Percentiles rank a stretch among this genome's conserved stretches.
phyloP scores from a whole-genome alignment of 2,329 filamentous ascomycete genomes.

The Colletotrichum sp. region DNA sequence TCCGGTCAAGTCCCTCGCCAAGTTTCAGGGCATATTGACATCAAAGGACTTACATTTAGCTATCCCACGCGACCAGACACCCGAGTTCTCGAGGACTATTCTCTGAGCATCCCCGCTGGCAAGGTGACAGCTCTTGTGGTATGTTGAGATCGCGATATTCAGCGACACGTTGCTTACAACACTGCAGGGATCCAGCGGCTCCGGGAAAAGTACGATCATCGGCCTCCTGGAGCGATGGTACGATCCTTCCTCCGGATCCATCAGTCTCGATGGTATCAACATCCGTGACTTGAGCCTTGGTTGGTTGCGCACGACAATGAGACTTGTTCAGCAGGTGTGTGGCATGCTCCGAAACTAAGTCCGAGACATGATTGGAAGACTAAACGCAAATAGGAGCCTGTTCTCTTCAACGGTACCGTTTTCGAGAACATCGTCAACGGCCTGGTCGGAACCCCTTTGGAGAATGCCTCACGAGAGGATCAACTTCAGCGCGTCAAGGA shows the following conservation, averaged over 20 bases:
- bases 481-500: slow-evolving; percentile 43
- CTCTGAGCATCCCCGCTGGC: slow-evolving; percentile 63
- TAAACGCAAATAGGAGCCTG: slow-evolving; percentile 25
- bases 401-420: slow-evolving; percentile 27
- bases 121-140: slow-evolving; percentile 70
- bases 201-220: slow-evolving; percentile 73
- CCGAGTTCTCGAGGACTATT: slow-evolving; percentile 67
- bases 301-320: slow-evolving; percentile 34
- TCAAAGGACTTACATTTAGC: slow-evolving; percentile 67
- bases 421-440: slow-evolving; percentile 28
- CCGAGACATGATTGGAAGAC: background rate
- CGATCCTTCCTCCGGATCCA: slow-evolving; percentile 23
- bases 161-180: slow-evolving; percentile 27
- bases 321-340: slow-evolving; percentile 33
- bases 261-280: slow-evolving; percentile 30
- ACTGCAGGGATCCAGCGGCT: slow-evolving; percentile 58
- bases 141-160: slow-evolving; percentile 43
- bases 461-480: slow-evolving; percentile 2
- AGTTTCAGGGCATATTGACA: slow-evolving; percentile 60
- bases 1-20: slow-evolving; percentile 18
- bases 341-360: background rate
- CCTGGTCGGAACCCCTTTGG: slow-evolving; percentile 20
- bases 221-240: slow-evolving; percentile 74
- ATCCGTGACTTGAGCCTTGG: slow-evolving; percentile 29
- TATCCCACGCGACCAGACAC: slow-evolving; percentile 73